These are phyloP conservation scores for Hyphopichia buzzinii DNA, from an alignment of 1,139 yeast genomes.

Conservation along the genomic window DNA sequence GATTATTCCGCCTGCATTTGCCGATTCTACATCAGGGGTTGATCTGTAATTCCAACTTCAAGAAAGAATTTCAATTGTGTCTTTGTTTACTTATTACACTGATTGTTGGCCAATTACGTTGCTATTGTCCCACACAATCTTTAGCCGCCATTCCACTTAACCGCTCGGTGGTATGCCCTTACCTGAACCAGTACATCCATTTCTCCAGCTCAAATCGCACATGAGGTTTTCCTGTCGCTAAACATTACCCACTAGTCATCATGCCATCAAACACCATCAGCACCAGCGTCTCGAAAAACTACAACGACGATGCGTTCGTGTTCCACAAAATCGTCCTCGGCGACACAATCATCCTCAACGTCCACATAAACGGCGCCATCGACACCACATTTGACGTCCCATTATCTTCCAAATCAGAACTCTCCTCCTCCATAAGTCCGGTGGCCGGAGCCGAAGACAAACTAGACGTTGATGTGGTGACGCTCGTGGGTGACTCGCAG, in stretches of 20 bases:
- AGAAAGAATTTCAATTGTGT: no score
- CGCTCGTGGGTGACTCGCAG: slow-evolving; percentile 39
- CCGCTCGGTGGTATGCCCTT: no score
- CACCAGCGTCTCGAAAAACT: not conserved
- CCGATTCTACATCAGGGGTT: no score
- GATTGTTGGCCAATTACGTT: no score
- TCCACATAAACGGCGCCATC: slow-evolving; percentile 36
- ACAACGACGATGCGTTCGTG: slow-evolving; percentile 12
- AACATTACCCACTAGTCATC: not conserved
- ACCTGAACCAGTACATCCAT: no score
- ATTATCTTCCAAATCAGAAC: slow-evolving; percentile 32
- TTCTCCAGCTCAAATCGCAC: no score
- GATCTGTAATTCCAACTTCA: no score
- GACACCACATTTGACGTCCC: slow-evolving; percentile 46
- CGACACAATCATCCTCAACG: slow-evolving; percentile 35
- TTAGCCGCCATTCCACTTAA: no score
- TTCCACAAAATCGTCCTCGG: slow-evolving; percentile 38
- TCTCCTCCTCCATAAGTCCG: slow-evolving; percentile 17
- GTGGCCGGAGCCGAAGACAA: slow-evolving; percentile 18
- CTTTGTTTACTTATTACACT: no score
- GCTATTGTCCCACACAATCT: no score
- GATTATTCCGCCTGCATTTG: no score
- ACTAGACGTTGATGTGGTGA: slow-evolving; percentile 35
- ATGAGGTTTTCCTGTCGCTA: no score
- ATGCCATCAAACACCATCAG: slow-evolving; percentile 3